Conservation (phyloP, 2,329 filamentous ascomycete species). For the Fusarium heterosporum region DNA sequence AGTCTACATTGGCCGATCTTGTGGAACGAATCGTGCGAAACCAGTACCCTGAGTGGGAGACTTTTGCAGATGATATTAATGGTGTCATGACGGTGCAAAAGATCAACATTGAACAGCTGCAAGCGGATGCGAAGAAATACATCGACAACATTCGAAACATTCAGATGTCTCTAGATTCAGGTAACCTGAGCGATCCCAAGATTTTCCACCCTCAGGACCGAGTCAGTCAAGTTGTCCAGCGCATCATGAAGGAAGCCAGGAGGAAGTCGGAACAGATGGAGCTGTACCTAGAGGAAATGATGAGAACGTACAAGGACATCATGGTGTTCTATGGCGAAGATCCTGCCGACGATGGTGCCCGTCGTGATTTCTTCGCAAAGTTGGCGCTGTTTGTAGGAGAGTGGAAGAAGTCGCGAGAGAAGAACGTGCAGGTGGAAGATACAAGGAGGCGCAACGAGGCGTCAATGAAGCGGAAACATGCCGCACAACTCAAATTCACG, state of each 20-base stretch:
- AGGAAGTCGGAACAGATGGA: constrained; percentile 97
- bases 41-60: constrained; percentile 96
- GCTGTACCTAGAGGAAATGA: constrained; percentile 93
- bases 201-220: constrained; percentile 98
- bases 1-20: constrained; percentile 93
- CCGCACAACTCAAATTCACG: constrained; percentile 69
- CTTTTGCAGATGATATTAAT: constrained; percentile 84
- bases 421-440: constrained; percentile 89
- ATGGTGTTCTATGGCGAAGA: constrained; percentile 98
- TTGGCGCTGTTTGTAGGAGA: constrained; percentile 89
- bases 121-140: constrained; percentile 88
- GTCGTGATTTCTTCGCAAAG: constrained; percentile 95
- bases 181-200: constrained; percentile 95
- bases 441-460: constrained; percentile 86
- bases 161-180: constrained; percentile 89
- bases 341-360: constrained; percentile 87
- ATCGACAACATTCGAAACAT: constrained; percentile 96
- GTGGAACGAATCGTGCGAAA: constrained; percentile 96
- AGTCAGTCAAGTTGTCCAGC: constrained; percentile 89
- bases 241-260: constrained; percentile 95
- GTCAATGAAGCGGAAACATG: constrained; percentile 90
- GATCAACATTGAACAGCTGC: constrained; percentile 93
- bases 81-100: constrained; percentile 85
- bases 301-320: constrained; percentile 90
- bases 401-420: constrained; percentile 96